Evolutionary conservation across 1,139 yeast genomes (phyloP), one percentile per base, ranked within the genome.

Genomic region (Nematodospora anomalae): DNA sequence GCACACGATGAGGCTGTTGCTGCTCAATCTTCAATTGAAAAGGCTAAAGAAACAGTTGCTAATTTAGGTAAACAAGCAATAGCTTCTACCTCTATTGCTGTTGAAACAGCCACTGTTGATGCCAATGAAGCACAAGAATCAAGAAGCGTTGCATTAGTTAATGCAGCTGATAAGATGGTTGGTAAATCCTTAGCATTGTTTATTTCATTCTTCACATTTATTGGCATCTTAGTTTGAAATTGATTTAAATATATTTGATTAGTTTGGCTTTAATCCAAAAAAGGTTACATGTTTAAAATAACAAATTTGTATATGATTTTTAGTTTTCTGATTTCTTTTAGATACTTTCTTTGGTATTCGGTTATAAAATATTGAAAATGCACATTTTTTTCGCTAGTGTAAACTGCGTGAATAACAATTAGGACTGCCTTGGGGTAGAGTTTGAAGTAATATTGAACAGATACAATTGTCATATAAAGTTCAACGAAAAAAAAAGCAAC

Each of bases 1-100:
- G 43, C 44, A 18, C 35, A 16, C 22, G 38, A 28, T 30, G 27
- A 28, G 16, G 40, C 42, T 16, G 20, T 29, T 15, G 33, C 23
- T n/a, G 38, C 43, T 18, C 22, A 26, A 8, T 24, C 28, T 15
- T 14, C 30, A 11, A 38, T 16, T 6, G 20, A 32, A 28, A 15
- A 9, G 8, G 34, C 31, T 26, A n/a, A 18, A 25, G 33, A 26
- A 28, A 27, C 37, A 11, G 32, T 24, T 22, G 36, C 35, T 25
- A 25, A 29, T 16, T 27, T 30, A n/a, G 23, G 35, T 15, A 22
- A 18, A 18, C 21, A 25, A 24, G 20, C 24, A 13, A n/a, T n/a
- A n/a, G 11, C 30, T 21, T 28, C 31, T 5, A 13, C n/a, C 10
- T 15, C 25, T 24, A 15, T 29, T 16, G 24, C 13, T 5, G 22